Percentiles rank a stretch among this genome's conserved stretches.
Conservation (phyloP, 2,329 filamentous ascomycete species). For the Scedosporium aurantiacum region DNA sequence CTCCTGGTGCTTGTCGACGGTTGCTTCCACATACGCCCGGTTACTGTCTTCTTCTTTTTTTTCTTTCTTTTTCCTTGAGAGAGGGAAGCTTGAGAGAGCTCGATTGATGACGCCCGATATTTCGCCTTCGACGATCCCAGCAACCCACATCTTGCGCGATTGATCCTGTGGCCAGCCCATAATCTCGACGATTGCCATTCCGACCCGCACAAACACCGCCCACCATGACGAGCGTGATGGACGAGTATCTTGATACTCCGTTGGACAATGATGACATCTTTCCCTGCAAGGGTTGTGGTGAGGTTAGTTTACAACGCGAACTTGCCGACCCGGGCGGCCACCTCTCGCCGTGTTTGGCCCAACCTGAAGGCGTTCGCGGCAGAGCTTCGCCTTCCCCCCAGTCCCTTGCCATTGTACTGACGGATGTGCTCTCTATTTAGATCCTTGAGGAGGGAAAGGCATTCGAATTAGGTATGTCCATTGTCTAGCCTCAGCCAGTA, state of each 20-base stretch:
- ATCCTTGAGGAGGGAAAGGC: slow-evolving; percentile 98
- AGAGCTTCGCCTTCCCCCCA: background rate
- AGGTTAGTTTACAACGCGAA: slow-evolving; percentile 43
- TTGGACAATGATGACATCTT: slow-evolving; percentile 75
- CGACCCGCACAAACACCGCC: background rate
- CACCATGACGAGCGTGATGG: slow-evolving; percentile 38
- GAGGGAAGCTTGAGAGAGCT: background rate
- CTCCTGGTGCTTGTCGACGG: background rate
- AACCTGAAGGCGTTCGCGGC: slow-evolving; percentile 11
- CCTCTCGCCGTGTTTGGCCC: slow-evolving; percentile 12
- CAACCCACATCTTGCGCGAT: background rate
- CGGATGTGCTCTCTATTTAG: slow-evolving; percentile 32
- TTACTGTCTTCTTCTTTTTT: background rate
- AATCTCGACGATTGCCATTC: background rate
- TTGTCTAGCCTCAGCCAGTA: slow-evolving; percentile 16
- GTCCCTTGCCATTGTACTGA: background rate
- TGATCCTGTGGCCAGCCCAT: background rate
- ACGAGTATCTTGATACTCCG: slow-evolving; percentile 51
- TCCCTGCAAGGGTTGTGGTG: slow-evolving; percentile 86
- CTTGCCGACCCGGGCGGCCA: background rate
- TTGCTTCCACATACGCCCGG: background rate
- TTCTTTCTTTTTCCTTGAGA: background rate
- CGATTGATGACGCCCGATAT: background rate
- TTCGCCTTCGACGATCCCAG: background rate
- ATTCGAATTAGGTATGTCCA: slow-evolving; percentile 72